A percentile compares a stretch with the other conserved stretches of the same genome.
Evolutionary conservation across 306 rosid genomes (phyloP).

Genomic region (Vicia sativa): DNA sequence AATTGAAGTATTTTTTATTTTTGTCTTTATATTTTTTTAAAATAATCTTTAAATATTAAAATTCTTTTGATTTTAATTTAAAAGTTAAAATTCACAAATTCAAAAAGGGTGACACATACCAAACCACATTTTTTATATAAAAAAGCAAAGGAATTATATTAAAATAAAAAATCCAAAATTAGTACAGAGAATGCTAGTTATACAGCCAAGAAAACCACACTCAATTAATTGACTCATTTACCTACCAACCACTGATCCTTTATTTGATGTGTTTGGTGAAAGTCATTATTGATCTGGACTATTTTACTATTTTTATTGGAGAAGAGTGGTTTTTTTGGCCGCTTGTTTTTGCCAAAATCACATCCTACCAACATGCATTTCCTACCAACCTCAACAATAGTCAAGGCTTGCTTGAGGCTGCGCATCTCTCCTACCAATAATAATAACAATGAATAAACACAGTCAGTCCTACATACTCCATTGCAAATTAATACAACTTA

Average conservation of each 20-base stretch:
- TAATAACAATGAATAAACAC: neutral
- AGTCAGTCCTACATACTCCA: too few relatives aligned
- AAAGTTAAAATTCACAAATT: too few relatives aligned
- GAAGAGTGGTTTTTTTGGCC: neutral
- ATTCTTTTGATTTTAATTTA: too few relatives aligned
- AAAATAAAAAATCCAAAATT: too few relatives aligned
- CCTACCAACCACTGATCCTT: neutral
- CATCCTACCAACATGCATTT: neutral
- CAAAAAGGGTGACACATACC: too few relatives aligned
- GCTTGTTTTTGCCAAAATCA: neutral
- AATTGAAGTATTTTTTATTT: too few relatives aligned
- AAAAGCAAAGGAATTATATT: too few relatives aligned
- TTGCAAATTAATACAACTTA: too few relatives aligned
- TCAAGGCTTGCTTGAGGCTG: neutral
- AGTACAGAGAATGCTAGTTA: too few relatives aligned
- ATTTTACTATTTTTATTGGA: neutral
- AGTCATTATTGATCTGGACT: neutral
- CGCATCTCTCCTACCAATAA: neutral
- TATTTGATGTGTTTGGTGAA: conserved; percentile 1
- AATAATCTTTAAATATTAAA: too few relatives aligned
- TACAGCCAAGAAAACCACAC: neutral
- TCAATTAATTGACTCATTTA: neutral
- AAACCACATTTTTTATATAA: too few relatives aligned
- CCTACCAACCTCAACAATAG: neutral
- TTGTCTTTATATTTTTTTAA: too few relatives aligned